These are phyloP conservation scores for Fusarium nodosum DNA, from an alignment of 2,329 filamentous ascomycete genomes.

Conservation along the genomic window DNA sequence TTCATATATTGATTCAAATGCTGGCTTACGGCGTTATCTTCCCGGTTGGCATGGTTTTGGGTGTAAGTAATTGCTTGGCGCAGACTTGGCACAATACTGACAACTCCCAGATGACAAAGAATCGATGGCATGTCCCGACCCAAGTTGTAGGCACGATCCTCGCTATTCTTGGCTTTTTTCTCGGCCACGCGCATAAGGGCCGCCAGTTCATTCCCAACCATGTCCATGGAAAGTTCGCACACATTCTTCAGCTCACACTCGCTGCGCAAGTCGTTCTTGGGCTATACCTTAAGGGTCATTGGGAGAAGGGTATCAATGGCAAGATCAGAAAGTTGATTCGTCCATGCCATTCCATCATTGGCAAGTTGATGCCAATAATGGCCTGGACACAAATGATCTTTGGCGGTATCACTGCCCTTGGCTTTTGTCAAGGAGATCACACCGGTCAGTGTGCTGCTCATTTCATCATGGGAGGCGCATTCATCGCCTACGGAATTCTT, in stretches of 20 bases:
- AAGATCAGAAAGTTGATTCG: conserved; percentile 81
- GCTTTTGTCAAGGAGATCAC: conserved; percentile 94
- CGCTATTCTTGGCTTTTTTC: conserved; percentile 86
- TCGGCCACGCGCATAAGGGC: conserved; percentile 91
- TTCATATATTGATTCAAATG: conserved; percentile 91
- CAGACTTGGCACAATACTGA: conserved; percentile 10
- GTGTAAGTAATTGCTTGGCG: conserved; percentile 68
- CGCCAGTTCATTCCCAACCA: conserved; percentile 83
- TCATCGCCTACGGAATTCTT: conserved; percentile 92
- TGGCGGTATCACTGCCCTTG: conserved; percentile 90
- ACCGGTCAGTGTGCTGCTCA: conserved; percentile 93
- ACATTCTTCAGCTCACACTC: conserved; percentile 83
- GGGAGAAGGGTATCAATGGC: conserved; percentile 86
- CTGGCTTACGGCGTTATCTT: conserved; percentile 92
- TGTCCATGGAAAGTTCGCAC: conserved; percentile 85
- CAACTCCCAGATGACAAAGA: conserved; percentile 79
- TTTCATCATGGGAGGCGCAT: conserved; percentile 98
- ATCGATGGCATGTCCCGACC: conserved; percentile 92
- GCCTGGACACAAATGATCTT: conserved; percentile 97
- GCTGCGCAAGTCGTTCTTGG: conserved; percentile 83
- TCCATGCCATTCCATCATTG: conserved; percentile 81
- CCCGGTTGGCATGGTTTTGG: conserved; percentile 94
- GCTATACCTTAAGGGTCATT: conserved; percentile 88
- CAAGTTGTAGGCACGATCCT: conserved; percentile 82
- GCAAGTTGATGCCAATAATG: conserved; percentile 87